These are phyloP conservation scores for Jatropha multifida DNA, from an alignment of 441 rosid species.

Conservation along the genomic window DNA sequence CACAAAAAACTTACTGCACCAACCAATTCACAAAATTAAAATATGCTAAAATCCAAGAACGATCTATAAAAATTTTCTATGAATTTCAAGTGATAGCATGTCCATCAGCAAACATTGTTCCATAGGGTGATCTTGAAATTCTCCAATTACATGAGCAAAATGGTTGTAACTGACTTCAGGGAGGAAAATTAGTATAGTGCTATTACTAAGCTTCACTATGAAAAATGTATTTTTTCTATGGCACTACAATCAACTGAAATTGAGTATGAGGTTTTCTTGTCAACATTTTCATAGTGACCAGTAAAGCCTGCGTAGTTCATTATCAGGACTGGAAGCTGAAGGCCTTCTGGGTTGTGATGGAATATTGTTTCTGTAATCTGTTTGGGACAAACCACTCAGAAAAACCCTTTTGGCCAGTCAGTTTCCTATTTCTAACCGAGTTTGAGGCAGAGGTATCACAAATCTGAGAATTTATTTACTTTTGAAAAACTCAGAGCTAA, in stretches of 20 bases:
- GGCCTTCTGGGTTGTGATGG: background rate
- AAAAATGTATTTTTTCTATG: background rate
- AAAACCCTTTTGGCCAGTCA: background rate
- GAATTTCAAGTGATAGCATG: background rate
- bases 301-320: background rate
- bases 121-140: background rate
- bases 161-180: background rate
- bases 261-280: background rate
- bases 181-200: background rate
- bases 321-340: background rate
- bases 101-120: background rate
- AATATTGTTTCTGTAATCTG: background rate
- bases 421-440: background rate
- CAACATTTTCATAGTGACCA: background rate
- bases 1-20: background rate
- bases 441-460: background rate
- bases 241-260: background rate
- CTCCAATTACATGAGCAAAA: background rate
- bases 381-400: background rate
- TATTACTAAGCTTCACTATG: background rate
- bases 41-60: background rate
- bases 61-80: background rate
- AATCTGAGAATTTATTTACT: background rate
- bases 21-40: background rate
- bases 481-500: no score